phyloP scores from a whole-genome alignment of 495 filamentous ascomycete species.

The Penicilliopsis zonata region DNA sequence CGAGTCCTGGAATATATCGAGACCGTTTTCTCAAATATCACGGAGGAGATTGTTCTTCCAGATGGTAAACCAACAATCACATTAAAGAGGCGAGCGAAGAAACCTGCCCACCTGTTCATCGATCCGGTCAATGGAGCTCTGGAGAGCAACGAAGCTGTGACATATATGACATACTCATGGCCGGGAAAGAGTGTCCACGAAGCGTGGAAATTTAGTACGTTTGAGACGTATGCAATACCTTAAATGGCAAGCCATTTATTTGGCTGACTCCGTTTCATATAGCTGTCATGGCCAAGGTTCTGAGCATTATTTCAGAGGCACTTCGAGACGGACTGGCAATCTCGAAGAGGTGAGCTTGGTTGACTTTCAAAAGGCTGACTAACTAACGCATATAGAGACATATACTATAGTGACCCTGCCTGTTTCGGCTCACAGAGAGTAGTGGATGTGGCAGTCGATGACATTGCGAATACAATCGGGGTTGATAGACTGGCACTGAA shows the following conservation, averaged over 20 bases:
- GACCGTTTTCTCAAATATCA: slow-evolving; percentile 11
- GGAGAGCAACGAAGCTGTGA: slow-evolving; percentile 9
- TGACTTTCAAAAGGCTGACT: neutral
- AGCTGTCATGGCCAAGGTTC: slow-evolving; percentile 54
- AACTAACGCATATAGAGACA: slow-evolving; percentile 44
- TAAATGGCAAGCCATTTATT: neutral
- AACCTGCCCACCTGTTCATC: slow-evolving; percentile 11
- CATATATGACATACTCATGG: slow-evolving; percentile 31
- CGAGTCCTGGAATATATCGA: slow-evolving; percentile 22
- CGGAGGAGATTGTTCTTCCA: slow-evolving; percentile 14
- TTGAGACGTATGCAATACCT: neutral
- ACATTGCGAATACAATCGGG: slow-evolving; percentile 61
- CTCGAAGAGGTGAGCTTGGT: slow-evolving; percentile 59
- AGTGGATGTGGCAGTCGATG: slow-evolving; percentile 72
- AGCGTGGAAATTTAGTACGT: slow-evolving; percentile 57
- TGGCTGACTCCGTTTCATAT: slow-evolving; percentile 1
- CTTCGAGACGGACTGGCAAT: slow-evolving; percentile 48
- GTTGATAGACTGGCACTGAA: slow-evolving; percentile 25
- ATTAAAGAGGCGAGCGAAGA: slow-evolving; percentile 15
- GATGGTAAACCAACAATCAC: slow-evolving; percentile 20
- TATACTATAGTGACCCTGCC: slow-evolving; percentile 78
- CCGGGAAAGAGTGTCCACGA: slow-evolving; percentile 46
- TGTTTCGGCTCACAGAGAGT: slow-evolving; percentile 65
- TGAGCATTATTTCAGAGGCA: slow-evolving; percentile 60
- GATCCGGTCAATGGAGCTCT: slow-evolving; percentile 18